A percentile compares a stretch with the other conserved stretches of the same genome.
Evolutionary conservation across 306 rosid species (phyloP).

Genomic region (Quercus wislizeni): DNA sequence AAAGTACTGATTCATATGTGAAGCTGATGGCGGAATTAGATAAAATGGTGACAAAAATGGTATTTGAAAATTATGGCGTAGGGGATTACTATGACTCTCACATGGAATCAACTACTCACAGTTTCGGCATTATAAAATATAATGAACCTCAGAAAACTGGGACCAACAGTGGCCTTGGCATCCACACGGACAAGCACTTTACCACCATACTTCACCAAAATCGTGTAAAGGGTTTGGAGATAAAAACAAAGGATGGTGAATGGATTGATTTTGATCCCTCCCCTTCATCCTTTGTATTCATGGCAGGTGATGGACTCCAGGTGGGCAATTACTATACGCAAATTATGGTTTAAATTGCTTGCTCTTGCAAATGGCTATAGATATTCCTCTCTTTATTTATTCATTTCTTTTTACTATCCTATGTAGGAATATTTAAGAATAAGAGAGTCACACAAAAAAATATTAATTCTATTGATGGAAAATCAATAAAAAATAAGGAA

Average conservation of each 20-base stretch:
- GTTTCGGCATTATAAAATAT: background rate
- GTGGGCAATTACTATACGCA: background rate
- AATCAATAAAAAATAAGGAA: no score
- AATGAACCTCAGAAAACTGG: background rate
- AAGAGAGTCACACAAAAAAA: no score
- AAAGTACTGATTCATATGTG: background rate
- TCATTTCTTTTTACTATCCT: no score
- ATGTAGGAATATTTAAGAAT: no score
- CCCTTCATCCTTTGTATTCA: conserved; percentile 4
- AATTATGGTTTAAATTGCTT: no score
- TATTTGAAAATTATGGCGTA: conserved; percentile 18
- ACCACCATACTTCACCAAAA: conserved; percentile 17
- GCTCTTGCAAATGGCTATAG: no score
- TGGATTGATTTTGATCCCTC: conserved; percentile 20
- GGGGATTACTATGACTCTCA: background rate
- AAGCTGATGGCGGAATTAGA: conserved; percentile 13
- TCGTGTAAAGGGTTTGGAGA: conserved; percentile 22
- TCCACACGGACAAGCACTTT: conserved; percentile 10
- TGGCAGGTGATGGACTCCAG: conserved; percentile 14
- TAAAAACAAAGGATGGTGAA: conserved; percentile 9
- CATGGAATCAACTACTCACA: background rate
- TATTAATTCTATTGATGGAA: no score
- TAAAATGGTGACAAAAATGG: conserved; percentile 20
- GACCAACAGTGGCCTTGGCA: background rate
- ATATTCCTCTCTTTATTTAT: no score